phyloP scores from a whole-genome alignment of 2,329 filamentous ascomycete species.

The Tolypocladium ovalisporum region DNA sequence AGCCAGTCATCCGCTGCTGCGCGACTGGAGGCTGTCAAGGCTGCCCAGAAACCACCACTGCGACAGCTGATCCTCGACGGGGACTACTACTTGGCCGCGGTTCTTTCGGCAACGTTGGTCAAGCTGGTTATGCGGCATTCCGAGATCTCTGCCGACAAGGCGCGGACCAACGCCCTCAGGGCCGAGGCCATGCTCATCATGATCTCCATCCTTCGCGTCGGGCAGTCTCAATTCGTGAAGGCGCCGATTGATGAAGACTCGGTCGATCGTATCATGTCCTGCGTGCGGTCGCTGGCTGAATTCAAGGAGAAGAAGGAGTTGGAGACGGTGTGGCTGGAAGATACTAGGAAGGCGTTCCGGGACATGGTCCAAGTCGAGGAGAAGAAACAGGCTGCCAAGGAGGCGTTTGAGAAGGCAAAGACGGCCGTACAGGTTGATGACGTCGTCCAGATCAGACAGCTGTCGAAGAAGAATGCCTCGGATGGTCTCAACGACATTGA shows the following conservation, averaged over 20 bases:
- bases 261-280: slow-evolving; percentile 97
- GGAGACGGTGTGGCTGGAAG: slow-evolving; percentile 84
- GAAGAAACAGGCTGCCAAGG: slow-evolving; percentile 93
- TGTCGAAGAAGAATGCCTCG: slow-evolving; percentile 78
- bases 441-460: slow-evolving; percentile 81
- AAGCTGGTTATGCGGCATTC: slow-evolving; percentile 97
- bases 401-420: slow-evolving; percentile 86
- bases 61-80: slow-evolving; percentile 92
- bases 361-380: slow-evolving; percentile 97
- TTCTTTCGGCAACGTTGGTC: slow-evolving; percentile 89
- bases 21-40: slow-evolving; percentile 90
- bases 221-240: slow-evolving; percentile 98
- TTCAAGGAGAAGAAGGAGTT: slow-evolving; percentile 84
- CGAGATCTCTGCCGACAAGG: slow-evolving; percentile 76
- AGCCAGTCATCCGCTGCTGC: slow-evolving; percentile 84
- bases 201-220: slow-evolving; percentile 96
- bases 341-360: slow-evolving; percentile 90
- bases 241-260: slow-evolving; percentile 96
- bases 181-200: slow-evolving; percentile 99
- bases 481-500: slow-evolving; percentile 81
- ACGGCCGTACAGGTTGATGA: slow-evolving; percentile 92
- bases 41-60: slow-evolving; percentile 89
- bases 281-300: slow-evolving; percentile 82
- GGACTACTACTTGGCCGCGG: slow-evolving; percentile 91
- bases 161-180: slow-evolving; percentile 84